Conservation (phyloP, 2,329 filamentous ascomycete genomes). For the Talaromyces piceae region DNA sequence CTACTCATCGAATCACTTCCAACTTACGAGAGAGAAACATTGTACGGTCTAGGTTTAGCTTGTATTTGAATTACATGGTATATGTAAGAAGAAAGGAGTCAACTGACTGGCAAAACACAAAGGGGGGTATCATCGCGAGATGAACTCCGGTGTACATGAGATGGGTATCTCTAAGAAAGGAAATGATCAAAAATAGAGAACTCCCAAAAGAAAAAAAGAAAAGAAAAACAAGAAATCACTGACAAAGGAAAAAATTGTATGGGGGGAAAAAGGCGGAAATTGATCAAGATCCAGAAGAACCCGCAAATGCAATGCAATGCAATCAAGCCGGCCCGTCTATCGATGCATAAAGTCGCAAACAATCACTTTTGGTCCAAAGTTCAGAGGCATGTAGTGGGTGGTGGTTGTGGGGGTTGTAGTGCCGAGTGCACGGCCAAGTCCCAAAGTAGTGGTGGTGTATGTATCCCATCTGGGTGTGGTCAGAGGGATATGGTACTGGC, state of each 20-base stretch:
- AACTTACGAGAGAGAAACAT: not conserved
- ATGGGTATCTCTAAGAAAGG: conserved; percentile 13
- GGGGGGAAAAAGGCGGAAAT: not conserved
- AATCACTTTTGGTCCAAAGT: conserved; percentile 6
- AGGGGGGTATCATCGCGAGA: conserved; percentile 10
- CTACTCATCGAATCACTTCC: not conserved
- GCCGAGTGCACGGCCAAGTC: not conserved
- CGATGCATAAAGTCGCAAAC: conserved; percentile 4
- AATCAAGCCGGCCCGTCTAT: conserved; percentile 10
- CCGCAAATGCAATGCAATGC: conserved; percentile 12
- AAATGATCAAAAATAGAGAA: no score
- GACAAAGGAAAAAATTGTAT: conserved; percentile 11
- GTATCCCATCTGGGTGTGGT: no score
- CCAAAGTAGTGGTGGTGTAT: not conserved
- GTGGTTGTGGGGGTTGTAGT: not conserved
- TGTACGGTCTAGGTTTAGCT: not conserved
- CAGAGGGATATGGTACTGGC: no score
- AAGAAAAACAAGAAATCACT: conserved; percentile 8
- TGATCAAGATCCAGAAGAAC: not conserved
- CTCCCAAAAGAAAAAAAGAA: conserved; percentile 5
- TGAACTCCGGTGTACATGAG: conserved; percentile 11
- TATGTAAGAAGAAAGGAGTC: not conserved
- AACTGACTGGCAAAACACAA: conserved; percentile 1
- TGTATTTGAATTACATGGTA: conserved; percentile 1
- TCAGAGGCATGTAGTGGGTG: not conserved